A percentile compares a stretch with the other conserved stretches of the same genome.
These are phyloP conservation scores for Paramecium sexaurelia DNA, from an alignment of 73 alveolate species.

Conservation along the genomic window DNA sequence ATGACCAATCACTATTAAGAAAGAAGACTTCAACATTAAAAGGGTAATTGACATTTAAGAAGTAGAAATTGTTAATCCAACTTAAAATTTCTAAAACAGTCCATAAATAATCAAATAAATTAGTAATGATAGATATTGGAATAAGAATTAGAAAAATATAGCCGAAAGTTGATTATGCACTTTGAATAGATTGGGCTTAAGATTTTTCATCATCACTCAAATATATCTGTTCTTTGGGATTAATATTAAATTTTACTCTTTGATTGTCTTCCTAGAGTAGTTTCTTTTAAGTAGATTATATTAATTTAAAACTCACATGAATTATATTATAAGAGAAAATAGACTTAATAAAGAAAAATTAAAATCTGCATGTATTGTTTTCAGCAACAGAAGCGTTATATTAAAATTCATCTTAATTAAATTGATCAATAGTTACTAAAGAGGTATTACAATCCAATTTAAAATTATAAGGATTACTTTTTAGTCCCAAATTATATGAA, in stretches of 20 bases:
- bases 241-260: not conserved
- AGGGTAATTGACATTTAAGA: not conserved
- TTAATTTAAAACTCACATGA: not conserved
- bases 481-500: not conserved
- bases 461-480: not conserved
- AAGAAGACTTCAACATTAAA: not conserved
- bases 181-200: not conserved
- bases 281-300: too few relatives aligned
- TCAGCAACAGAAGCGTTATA: not conserved
- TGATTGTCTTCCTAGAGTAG: not conserved
- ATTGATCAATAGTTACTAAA: not conserved
- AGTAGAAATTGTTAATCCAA: constrained; percentile 40
- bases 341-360: not conserved
- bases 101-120: not conserved
- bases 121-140: not conserved
- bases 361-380: not conserved
- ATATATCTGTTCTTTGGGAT: not conserved
- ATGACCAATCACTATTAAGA: not conserved
- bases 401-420: not conserved
- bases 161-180: not conserved
- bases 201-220: not conserved
- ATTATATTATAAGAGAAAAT: not conserved
- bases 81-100: not conserved
- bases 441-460: not conserved
- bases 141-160: not conserved